Evolutionary conservation across 257 asterid genomes (phyloP).

Genomic region (Solanum gracilifrons): DNA sequence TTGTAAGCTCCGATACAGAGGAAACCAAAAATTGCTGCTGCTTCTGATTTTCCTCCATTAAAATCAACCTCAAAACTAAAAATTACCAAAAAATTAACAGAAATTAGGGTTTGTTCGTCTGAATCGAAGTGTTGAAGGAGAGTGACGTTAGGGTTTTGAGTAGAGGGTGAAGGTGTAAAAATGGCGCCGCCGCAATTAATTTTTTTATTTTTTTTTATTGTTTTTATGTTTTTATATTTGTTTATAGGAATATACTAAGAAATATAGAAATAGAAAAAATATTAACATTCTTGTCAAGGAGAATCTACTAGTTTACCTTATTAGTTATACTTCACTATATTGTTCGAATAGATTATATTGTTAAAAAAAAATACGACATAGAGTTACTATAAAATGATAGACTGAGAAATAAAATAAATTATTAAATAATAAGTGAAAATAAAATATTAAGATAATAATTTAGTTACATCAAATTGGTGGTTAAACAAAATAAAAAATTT

Average conservation of each 20-base stretch:
- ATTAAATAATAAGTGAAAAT: too few relatives aligned
- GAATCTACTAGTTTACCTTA: not conserved
- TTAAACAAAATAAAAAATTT: accelerated
- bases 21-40: conserved; percentile 58
- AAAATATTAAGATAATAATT: too few relatives aligned
- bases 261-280: not conserved
- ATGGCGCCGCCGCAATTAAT: not conserved
- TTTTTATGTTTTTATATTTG: not conserved
- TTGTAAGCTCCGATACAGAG: conserved; percentile 62
- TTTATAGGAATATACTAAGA: not conserved
- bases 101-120: not conserved
- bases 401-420: too few relatives aligned
- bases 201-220: not conserved
- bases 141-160: not conserved
- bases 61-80: not conserved
- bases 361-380: too few relatives aligned
- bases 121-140: not conserved
- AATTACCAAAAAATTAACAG: not conserved
- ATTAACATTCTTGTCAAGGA: not conserved
- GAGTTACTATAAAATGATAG: too few relatives aligned
- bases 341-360: too few relatives aligned
- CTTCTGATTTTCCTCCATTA: conserved; percentile 31
- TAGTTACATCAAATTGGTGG: accelerated
- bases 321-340: accelerated
- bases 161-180: not conserved